Base-by-base conservation (phyloP, 1,284 basidiomycete species). In the Sparassis latifolia region DNA sequence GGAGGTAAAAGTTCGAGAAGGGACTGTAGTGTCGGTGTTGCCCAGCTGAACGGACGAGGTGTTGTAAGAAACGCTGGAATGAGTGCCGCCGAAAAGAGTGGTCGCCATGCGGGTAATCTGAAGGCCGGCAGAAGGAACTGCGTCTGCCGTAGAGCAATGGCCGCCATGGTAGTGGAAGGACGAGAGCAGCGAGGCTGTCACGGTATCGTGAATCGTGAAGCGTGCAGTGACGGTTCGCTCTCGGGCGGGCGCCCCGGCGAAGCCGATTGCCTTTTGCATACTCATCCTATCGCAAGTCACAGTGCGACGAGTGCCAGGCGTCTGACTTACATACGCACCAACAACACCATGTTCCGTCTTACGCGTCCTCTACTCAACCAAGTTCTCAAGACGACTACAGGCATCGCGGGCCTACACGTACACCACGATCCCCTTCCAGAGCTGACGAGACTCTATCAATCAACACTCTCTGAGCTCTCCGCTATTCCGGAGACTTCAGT, bases 1-100 rank as follows among this genome's bases (percentile, higher is more conserved):
- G 93, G 82, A 29, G 95, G 92, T 60, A 98, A 80, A 33, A 96
- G 77, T 54, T 93, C 89, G 45, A 86, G 75, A 31, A 94, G 72
- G 6, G 84, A 80, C 45, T 78, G 75, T 42, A 76, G 61, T 27
- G 78, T 69, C 10, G 82, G 81, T 46, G 81, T 65, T 50, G 73
- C 69, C 71, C 78, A 77, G 50, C 64, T 62, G 41, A 70, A 64
- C 12, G 71, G 58, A 48, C 66, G 60, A 45, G 68, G 58, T 42
- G 66, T 61, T 47, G 65, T 58, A 44, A 68, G 57, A 47, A 58
- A 62, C 30, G 64, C 56, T 31, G 69, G 65, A 29, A 63, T 55
- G 27, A 67, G 52, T 32, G 65, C 56, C 32, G 59, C 62, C 42
- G 55, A 54, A 51, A 70, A 57, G 51, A 67, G 58, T 10, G 68